Evolutionary conservation across 2,329 filamentous ascomycete species (phyloP), one percentile per base, ranked within the genome.

Genomic region (Chrysoporthe puriensis): DNA sequence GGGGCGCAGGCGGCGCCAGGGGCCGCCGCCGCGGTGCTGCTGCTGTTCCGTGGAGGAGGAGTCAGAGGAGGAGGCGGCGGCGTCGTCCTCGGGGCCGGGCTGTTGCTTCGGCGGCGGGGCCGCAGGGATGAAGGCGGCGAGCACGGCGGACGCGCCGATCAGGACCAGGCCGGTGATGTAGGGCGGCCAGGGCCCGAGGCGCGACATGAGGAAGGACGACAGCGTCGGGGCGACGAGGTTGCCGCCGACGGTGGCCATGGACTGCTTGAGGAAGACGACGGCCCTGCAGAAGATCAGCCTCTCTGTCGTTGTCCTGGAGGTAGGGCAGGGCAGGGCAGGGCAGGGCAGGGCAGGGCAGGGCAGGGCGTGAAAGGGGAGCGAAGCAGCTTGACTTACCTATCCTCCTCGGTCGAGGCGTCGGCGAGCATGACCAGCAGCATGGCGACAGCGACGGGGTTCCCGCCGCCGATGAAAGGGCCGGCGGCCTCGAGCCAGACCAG

Each of bases 171-270:
- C 73, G 7, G 72, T 65, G 59, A 71, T 71, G 8, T 74, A 68
- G 0, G 73, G 64, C 8, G 73, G 70, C 76, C 76, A 77, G 1
- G 74, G 73, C 0, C 75, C 74, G 1, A 62, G 43, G n/a, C 21
- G 70, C 21, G 71, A 66, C 75, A 77, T 77, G 46, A 77, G 68
- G 9, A 73, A n/a, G 9, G 74, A 73, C 0, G 74, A 71, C 13
- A 77, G 59, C 2, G 72, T 70, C 2, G 76, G 75, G 0, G 75
- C 73, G 2, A 73, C 21, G 1, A 76, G 68, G 34, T 69, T 73
- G 11, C 65, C 65, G 26, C 46, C 52, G n/a, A 63, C 42, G n/a
- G 50, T 43, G 40, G 40, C 50, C 50, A 67, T 32, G 32, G 63
- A 50, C 2, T 48, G 40, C 21, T 21, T 54, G 43, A 67, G 14